Conservation (phyloP, 2,329 filamentous ascomycete species). For the Bipolaris zeicola region DNA sequence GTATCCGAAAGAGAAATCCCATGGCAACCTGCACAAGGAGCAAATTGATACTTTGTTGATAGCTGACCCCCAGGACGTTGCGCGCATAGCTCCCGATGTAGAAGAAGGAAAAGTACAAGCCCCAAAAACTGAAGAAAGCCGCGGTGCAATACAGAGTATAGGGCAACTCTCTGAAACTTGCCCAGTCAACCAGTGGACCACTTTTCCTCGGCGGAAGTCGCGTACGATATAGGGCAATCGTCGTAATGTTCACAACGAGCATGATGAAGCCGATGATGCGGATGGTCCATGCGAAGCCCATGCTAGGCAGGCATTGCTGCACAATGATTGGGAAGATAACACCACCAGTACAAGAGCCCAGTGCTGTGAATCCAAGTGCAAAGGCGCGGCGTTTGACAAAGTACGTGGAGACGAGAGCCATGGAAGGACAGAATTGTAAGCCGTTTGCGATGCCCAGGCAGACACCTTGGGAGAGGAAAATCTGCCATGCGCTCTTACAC, state of each 20-base stretch:
- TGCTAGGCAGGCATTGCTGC: slow-evolving; percentile 35
- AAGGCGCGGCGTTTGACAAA: slow-evolving; percentile 39
- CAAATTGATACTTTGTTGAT: slow-evolving; percentile 59
- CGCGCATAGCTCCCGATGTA: slow-evolving; percentile 52
- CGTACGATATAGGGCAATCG: slow-evolving; percentile 45
- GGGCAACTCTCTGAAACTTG: slow-evolving; percentile 49
- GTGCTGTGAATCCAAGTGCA: slow-evolving; percentile 36
- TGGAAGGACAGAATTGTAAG: slow-evolving; percentile 62
- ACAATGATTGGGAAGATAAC: slow-evolving; percentile 43
- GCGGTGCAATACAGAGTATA: slow-evolving; percentile 47
- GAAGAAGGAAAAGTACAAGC: slow-evolving; percentile 54
- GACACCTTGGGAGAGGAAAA: slow-evolving; percentile 57
- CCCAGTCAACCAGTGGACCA: slow-evolving; percentile 50
- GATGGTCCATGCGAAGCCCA: slow-evolving; percentile 66
- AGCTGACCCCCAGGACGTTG: slow-evolving; percentile 55
- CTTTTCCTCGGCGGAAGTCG: slow-evolving; percentile 49
- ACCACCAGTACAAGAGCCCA: slow-evolving; percentile 39
- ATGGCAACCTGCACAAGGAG: slow-evolving; percentile 58
- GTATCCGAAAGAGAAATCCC: slow-evolving; percentile 58
- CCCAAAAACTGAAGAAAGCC: slow-evolving; percentile 48
- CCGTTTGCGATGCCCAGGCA: slow-evolving; percentile 60
- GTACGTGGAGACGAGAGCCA: slow-evolving; percentile 56
- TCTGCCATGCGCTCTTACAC: slow-evolving; percentile 39
- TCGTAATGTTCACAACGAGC: slow-evolving; percentile 48
- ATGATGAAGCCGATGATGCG: slow-evolving; percentile 66